Conservation (phyloP, 2,329 filamentous ascomycete genomes). For the Leptodontidium sp. region DNA sequence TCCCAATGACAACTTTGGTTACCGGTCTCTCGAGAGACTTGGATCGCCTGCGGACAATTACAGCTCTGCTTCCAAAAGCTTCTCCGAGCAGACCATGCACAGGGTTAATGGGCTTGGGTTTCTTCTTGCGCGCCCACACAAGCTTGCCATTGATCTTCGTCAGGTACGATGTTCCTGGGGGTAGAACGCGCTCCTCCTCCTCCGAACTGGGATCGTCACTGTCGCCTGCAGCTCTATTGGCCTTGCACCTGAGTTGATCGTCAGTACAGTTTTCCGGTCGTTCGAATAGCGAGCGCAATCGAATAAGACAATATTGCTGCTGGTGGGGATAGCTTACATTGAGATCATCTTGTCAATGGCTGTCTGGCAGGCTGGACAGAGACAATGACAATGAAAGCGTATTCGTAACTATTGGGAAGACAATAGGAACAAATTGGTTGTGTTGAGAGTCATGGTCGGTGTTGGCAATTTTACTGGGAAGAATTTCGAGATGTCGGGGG, state of each 20-base stretch:
- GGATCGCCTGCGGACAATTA: conserved; percentile 30
- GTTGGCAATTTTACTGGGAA: not conserved
- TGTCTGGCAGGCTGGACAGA: not conserved
- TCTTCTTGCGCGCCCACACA: conserved; percentile 42
- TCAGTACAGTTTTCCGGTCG: conserved; percentile 5
- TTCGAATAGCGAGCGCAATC: too few species aligned
- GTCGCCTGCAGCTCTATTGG: conserved; percentile 20
- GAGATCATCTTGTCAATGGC: conserved; percentile 6
- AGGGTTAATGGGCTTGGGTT: conserved; percentile 27
- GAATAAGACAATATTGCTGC: not conserved
- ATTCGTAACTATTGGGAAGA: not conserved
- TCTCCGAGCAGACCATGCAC: conserved; percentile 38
- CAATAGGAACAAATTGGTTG: not conserved
- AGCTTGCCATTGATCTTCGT: conserved; percentile 45
- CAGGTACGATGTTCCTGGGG: conserved; percentile 40
- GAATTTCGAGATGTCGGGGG: not conserved
- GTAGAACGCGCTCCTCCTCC: conserved; percentile 28
- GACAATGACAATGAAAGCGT: not conserved
- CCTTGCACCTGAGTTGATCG: conserved; percentile 29
- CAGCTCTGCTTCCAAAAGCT: conserved; percentile 32
- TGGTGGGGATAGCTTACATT: not conserved
- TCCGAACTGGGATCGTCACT: conserved; percentile 3
- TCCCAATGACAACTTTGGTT: conserved; percentile 29
- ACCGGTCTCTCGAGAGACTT: conserved; percentile 29
- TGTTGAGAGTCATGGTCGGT: not conserved